A percentile compares a stretch with the other conserved stretches of the same genome.
Conservation (phyloP, 345 rosid genomes). For the Reutealis trisperma region DNA sequence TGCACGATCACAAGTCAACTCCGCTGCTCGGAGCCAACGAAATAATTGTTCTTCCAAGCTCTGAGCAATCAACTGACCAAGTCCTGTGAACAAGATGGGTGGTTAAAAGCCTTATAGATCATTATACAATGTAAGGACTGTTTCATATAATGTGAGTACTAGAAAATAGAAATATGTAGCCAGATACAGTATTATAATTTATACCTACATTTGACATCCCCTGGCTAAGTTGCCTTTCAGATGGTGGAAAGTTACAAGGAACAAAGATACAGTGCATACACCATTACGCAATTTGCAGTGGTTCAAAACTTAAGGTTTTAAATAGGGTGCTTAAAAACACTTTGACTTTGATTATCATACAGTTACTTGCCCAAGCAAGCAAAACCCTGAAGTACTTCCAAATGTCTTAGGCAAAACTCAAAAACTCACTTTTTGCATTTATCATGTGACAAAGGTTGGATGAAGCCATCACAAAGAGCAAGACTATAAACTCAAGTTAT, state of each 20-base stretch:
- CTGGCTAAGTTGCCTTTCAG: not conserved
- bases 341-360: not conserved
- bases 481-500: not conserved
- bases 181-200: not conserved
- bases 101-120: not conserved
- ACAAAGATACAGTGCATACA: not conserved
- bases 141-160: not conserved
- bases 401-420: not conserved
- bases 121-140: not conserved
- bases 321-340: not conserved
- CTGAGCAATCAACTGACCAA: conserved; percentile 84
- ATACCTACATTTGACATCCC: not conserved
- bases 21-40: conserved; percentile 92
- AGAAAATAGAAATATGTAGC: not conserved
- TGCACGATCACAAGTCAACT: conserved; percentile 96
- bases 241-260: not conserved
- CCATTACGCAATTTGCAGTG: not conserved
- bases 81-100: conserved; percentile 45
- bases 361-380: not conserved
- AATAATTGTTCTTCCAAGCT: conserved; percentile 84
- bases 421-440: not conserved
- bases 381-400: not conserved
- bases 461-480: not conserved
- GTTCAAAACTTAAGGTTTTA: conserved; percentile 1
- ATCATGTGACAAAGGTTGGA: not conserved